Conservation (phyloP, 129 eudicot species). For the Rutidosis leptorrhynchoides region DNA sequence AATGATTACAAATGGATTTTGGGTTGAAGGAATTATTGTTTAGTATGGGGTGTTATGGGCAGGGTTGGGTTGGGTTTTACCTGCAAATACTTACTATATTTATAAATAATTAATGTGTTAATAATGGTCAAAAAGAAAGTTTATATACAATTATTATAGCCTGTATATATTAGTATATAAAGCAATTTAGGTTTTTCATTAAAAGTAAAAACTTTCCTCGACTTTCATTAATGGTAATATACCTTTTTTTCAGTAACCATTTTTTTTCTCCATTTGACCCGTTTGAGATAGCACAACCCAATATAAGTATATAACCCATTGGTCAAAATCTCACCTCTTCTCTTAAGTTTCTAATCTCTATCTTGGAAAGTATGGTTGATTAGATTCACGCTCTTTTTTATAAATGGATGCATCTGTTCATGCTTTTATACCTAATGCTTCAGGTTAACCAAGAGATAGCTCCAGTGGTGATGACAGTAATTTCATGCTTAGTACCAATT, state of each 20-base stretch:
- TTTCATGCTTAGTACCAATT: constrained; percentile 79
- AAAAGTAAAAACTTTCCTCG: background rate
- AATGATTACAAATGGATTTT: background rate
- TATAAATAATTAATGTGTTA: background rate
- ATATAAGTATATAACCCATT: background rate
- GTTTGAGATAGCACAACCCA: background rate
- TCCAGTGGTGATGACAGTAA: constrained; percentile 72
- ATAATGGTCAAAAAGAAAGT: background rate
- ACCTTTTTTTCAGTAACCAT: background rate
- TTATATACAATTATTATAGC: background rate
- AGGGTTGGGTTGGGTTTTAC: background rate
- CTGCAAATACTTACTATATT: background rate
- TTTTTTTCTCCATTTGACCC: background rate
- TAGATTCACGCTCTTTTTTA: background rate
- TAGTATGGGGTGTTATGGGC: background rate
- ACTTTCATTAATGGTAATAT: background rate
- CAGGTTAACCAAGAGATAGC: constrained; percentile 62
- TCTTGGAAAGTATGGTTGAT: constrained; percentile 1
- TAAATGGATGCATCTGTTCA: background rate
- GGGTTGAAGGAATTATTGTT: background rate
- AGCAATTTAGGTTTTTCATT: background rate
- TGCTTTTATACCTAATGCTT: constrained; percentile 5
- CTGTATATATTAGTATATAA: too few species aligned
- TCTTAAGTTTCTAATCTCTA: background rate
- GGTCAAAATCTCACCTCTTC: background rate